These are phyloP conservation scores for Fusarium sp. DNA, from an alignment of 2,329 filamentous ascomycete species.

Conservation along the genomic window DNA sequence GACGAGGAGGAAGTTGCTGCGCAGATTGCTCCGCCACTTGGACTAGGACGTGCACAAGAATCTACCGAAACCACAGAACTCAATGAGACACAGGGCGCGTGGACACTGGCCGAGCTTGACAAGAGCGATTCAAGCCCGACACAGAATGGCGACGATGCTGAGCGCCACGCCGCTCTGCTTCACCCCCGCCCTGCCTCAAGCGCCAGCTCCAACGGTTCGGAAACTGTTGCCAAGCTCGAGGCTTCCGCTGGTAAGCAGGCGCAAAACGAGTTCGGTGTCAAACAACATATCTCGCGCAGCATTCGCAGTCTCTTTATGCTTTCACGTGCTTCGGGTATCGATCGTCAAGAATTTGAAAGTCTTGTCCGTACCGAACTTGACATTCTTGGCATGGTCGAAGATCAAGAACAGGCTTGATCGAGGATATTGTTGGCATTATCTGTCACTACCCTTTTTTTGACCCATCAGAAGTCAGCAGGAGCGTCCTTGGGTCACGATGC, in stretches of 20 bases:
- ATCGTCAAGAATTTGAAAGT: slow-evolving; percentile 78
- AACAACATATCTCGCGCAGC: slow-evolving; percentile 81
- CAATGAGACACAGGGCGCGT: slow-evolving; percentile 50
- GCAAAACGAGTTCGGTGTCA: slow-evolving; percentile 77
- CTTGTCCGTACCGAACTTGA: slow-evolving; percentile 78
- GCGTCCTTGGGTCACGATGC: background rate
- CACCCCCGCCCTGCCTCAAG: slow-evolving; percentile 70
- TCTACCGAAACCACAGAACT: slow-evolving; percentile 36
- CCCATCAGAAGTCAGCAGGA: slow-evolving; percentile 1
- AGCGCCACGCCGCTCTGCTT: slow-evolving; percentile 55
- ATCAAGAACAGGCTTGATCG: slow-evolving; percentile 50
- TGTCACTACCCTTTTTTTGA: slow-evolving; percentile 1
- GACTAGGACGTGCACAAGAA: slow-evolving; percentile 34
- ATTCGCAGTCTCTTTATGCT: slow-evolving; percentile 81
- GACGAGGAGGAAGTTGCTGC: slow-evolving; percentile 67
- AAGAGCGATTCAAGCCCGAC: slow-evolving; percentile 51
- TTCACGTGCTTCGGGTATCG: slow-evolving; percentile 76
- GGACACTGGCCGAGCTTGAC: slow-evolving; percentile 59
- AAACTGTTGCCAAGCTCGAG: slow-evolving; percentile 71
- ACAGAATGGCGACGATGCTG: slow-evolving; percentile 45
- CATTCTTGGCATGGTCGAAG: slow-evolving; percentile 74
- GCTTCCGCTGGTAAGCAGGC: slow-evolving; percentile 66
- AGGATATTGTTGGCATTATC: background rate
- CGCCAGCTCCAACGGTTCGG: slow-evolving; percentile 65
- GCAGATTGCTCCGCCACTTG: slow-evolving; percentile 51